Evolutionary conservation across 345 rosid genomes (phyloP).

Genomic region (Aethionema arabicum): DNA sequence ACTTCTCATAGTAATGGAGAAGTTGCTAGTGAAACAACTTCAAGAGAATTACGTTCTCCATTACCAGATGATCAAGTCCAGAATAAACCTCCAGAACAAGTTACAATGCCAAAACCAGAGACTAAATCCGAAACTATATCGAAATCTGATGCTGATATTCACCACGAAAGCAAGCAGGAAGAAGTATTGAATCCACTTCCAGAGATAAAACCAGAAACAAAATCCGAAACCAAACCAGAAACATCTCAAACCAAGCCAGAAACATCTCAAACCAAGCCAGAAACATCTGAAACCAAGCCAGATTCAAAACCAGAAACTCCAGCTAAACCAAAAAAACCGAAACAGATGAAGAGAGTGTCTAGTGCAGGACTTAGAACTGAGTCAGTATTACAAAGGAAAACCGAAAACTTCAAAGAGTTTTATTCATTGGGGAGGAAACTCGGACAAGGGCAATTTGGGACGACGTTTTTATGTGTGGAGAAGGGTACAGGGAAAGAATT

Average conservation of each 20-base stretch:
- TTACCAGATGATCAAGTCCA: slow-evolving; percentile 49
- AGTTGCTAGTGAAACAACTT: slow-evolving; percentile 34
- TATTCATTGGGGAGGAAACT: slow-evolving; percentile 73
- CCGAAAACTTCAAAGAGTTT: slow-evolving; percentile 72
- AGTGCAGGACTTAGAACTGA: slow-evolving; percentile 73
- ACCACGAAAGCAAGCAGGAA: slow-evolving; percentile 25
- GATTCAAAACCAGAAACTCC: slow-evolving; percentile 34
- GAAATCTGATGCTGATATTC: slow-evolving; percentile 28
- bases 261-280: slow-evolving; percentile 52
- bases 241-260: no score
- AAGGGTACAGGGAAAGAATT: slow-evolving; percentile 63
- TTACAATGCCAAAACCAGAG: slow-evolving; percentile 48
- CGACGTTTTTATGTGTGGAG: slow-evolving; percentile 67
- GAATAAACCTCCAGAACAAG: slow-evolving; percentile 66
- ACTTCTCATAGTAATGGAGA: slow-evolving; percentile 46
- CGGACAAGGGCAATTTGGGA: slow-evolving; percentile 93
- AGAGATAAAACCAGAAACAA: slow-evolving; percentile 48
- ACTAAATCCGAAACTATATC: slow-evolving; percentile 27
- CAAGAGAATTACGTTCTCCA: slow-evolving; percentile 47
- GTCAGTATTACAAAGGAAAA: slow-evolving; percentile 66
- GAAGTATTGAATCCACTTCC: slow-evolving; percentile 43
- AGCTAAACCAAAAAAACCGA: slow-evolving; percentile 45
- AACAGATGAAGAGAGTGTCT: slow-evolving; percentile 58
- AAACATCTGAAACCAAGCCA: slow-evolving; percentile 38
- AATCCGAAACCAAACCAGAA: slow-evolving; percentile 45